phyloP scores from a whole-genome alignment of 768 basidiomycete genomes.

The Boletus reticulatus region DNA sequence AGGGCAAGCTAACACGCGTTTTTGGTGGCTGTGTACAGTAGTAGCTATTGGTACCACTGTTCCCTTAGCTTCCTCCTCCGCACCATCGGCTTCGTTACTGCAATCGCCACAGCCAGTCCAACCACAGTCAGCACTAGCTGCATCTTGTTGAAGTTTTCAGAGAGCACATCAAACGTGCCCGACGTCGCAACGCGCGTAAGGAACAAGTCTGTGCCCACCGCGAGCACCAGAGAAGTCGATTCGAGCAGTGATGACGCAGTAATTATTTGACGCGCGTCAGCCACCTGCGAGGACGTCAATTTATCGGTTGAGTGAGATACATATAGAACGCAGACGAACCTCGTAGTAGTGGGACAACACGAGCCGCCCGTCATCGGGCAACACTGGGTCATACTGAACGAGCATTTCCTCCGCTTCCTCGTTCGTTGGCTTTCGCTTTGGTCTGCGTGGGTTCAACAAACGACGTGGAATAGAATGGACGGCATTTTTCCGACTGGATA shows the following conservation, averaged over 20 bases:
- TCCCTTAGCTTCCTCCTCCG: slow-evolving; percentile 61
- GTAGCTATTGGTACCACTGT: slow-evolving; percentile 55
- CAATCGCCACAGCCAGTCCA: slow-evolving; percentile 70
- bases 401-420: slow-evolving; percentile 86
- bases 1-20: slow-evolving; percentile 29
- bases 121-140: slow-evolving; percentile 84
- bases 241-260: slow-evolving; percentile 86
- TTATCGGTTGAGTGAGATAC: background rate
- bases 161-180: slow-evolving; percentile 89
- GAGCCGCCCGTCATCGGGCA: slow-evolving; percentile 65
- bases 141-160: slow-evolving; percentile 88
- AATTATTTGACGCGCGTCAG: slow-evolving; percentile 62
- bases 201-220: slow-evolving; percentile 89
- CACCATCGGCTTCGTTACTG: slow-evolving; percentile 83
- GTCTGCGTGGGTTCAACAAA: slow-evolving; percentile 80
- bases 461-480: slow-evolving; percentile 72
- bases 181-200: slow-evolving; percentile 82
- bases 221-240: slow-evolving; percentile 87
- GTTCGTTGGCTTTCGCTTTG: slow-evolving; percentile 68
- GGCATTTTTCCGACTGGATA: slow-evolving; percentile 72
- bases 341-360: slow-evolving; percentile 56
- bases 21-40: slow-evolving; percentile 13
- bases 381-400: slow-evolving; percentile 76
- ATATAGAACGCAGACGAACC: slow-evolving; percentile 31
- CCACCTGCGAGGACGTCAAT: slow-evolving; percentile 45